A percentile compares a stretch with the other conserved stretches of the same genome.
phyloP scores from a whole-genome alignment of 2,329 filamentous ascomycete genomes.

The Claviceps sp. region DNA sequence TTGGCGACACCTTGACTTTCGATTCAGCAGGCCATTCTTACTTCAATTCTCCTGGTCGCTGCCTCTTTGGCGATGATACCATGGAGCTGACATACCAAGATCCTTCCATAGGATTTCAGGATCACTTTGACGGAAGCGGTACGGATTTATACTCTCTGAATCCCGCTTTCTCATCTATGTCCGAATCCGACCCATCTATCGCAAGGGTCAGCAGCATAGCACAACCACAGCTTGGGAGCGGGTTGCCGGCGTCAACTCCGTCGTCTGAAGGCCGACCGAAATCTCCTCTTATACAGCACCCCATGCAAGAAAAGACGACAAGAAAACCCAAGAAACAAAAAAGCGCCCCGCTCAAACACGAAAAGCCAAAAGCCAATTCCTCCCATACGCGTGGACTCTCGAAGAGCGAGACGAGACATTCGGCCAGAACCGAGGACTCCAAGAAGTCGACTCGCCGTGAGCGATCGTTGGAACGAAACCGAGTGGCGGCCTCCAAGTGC shows the following conservation, averaged over 20 bases:
- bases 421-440: background rate
- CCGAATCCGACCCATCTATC: background rate
- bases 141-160: background rate
- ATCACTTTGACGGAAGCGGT: background rate
- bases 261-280: background rate
- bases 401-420: background rate
- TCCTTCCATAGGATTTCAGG: background rate
- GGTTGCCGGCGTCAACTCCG: background rate
- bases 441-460: conserved; percentile 24
- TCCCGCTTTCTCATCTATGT: background rate
- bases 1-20: background rate
- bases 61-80: background rate
- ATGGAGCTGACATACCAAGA: background rate
- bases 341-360: background rate
- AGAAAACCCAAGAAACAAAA: background rate
- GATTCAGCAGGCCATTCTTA: background rate
- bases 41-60: background rate
- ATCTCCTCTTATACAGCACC: background rate
- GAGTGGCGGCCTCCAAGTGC: conserved; percentile 61
- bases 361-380: background rate
- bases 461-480: conserved; percentile 55
- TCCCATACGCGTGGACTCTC: background rate
- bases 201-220: background rate
- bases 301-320: background rate
- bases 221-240: background rate